Evolutionary conservation across 768 basidiomycete genomes (phyloP), one percentile per base, ranked within the genome.

Genomic region (Xerocomellus dryophilus): DNA sequence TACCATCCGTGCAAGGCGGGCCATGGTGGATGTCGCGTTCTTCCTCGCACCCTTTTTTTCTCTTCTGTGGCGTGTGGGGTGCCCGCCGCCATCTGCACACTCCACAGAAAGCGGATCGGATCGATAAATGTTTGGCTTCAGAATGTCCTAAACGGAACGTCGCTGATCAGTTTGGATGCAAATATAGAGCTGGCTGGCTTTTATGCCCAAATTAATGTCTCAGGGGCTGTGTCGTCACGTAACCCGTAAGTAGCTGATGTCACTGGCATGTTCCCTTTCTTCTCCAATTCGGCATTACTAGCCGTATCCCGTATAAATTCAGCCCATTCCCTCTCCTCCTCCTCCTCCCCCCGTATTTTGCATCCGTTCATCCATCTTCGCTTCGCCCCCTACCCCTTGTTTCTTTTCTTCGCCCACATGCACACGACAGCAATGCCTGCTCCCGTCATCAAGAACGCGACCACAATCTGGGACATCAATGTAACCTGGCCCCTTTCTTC

Each of bases 391-490:
- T 25, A 14, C 20, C 7, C 32, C 9, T 43, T 43, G 6, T 38
- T 39, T 40, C 20, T 47, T 50, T 39, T 27, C 18, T 29, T 42
- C 11, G 20, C 32, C 41, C 38, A 32, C 50, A 64, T 68, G 64
- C 52, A 58, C 20, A 63, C 55, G 36, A 61, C 58, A n/a, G 54
- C 56, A 17, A 63, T 70, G 64, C 60, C 64, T 0, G 57, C 57
- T 2, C 39, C 70, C 15, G 58, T 83, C 59, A 83, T 86, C 51
- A 78, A 76, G 63, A 83, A 84, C 61, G 82, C 84, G 21, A 88
- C 86, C 2, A 74, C 82, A 51, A 82, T 86, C 36, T 88, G 86
- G 86, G 86, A 87, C 66, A 61, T 77, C 63, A 83, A 85, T 65
- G 74, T 84, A 39, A 73, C 83, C 67, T 89, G 86, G 86, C 61